Percentiles rank a stretch among this genome's conserved stretches.
phyloP scores from a whole-genome alignment of 441 rosid species.

The Jatropha multifida region DNA sequence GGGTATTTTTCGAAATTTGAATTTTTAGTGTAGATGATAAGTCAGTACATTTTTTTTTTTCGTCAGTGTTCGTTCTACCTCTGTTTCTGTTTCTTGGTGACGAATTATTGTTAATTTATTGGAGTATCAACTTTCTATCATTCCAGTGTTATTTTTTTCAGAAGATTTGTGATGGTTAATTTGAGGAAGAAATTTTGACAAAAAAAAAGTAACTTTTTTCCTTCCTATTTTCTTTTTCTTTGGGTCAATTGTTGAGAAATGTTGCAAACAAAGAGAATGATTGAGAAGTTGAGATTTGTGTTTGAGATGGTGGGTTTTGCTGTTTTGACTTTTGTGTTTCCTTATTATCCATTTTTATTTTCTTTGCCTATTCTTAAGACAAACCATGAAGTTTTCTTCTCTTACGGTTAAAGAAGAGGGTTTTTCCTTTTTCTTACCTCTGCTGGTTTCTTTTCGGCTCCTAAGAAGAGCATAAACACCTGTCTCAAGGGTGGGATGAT shows the following conservation, averaged over 20 bases:
- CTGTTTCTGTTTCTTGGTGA: background rate
- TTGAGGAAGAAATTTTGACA: background rate
- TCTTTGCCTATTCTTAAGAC: background rate
- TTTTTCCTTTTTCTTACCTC: background rate
- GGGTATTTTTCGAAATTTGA: background rate
- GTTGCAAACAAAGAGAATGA: background rate
- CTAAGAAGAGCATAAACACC: background rate
- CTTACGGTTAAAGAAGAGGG: background rate
- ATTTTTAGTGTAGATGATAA: background rate
- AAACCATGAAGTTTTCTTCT: background rate
- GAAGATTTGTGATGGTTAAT: background rate
- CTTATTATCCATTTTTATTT: background rate
- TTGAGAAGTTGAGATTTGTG: slow-evolving; percentile 5
- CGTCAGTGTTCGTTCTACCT: background rate
- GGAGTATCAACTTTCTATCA: background rate
- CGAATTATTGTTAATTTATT: background rate
- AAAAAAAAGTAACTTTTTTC: background rate
- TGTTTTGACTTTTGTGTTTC: slow-evolving; percentile 17
- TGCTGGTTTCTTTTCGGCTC: background rate
- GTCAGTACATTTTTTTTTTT: background rate
- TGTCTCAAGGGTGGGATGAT: too few relatives aligned
- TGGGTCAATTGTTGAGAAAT: slow-evolving; percentile 12
- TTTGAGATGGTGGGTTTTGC: background rate
- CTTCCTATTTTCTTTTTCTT: background rate
- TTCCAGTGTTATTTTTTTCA: background rate